phyloP scores from a whole-genome alignment of 2,329 filamentous ascomycete species.

The Pyrenophora tritici-repentis region DNA sequence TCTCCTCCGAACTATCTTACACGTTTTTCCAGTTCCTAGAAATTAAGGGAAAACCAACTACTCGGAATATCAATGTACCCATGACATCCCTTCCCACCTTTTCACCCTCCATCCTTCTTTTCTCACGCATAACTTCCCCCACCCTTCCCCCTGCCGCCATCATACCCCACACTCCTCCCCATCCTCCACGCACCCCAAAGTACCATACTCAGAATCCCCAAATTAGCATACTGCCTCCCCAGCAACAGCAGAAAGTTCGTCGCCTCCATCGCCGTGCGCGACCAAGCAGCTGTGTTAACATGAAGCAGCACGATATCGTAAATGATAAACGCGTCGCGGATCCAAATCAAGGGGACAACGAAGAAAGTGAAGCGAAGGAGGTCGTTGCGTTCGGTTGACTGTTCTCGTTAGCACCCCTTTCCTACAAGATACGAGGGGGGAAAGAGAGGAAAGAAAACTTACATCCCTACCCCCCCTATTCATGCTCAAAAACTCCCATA shows the following conservation, averaged over 20 bases:
- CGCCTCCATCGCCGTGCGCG: not conserved
- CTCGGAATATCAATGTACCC: no score
- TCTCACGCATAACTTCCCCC: no score
- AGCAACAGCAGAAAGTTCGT: slow-evolving; percentile 7
- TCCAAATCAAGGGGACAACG: slow-evolving; percentile 10
- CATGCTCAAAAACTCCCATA: slow-evolving; percentile 5
- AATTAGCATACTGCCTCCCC: slow-evolving; percentile 5
- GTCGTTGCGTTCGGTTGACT: slow-evolving; percentile 10
- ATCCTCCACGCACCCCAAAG: slow-evolving; percentile 14
- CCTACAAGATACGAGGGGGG: no score
- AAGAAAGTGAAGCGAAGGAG: slow-evolving; percentile 7
- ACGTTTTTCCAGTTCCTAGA: no score
- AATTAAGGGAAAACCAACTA: no score
- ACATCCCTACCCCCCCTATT: slow-evolving; percentile 6
- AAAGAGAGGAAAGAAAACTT: not conserved
- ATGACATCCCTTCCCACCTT: no score
- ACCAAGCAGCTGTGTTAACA: slow-evolving; percentile 1
- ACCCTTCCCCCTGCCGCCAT: no score
- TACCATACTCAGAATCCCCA: slow-evolving; percentile 6
- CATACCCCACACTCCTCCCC: slow-evolving; percentile 2
- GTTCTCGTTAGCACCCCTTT: not conserved
- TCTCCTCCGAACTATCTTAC: no score
- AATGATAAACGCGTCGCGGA: slow-evolving; percentile 12
- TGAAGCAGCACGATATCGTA: slow-evolving; percentile 9
- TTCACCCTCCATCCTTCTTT: no score